Conservation (phyloP, 345 rosid genomes). For the Toxicodendron radicans region DNA sequence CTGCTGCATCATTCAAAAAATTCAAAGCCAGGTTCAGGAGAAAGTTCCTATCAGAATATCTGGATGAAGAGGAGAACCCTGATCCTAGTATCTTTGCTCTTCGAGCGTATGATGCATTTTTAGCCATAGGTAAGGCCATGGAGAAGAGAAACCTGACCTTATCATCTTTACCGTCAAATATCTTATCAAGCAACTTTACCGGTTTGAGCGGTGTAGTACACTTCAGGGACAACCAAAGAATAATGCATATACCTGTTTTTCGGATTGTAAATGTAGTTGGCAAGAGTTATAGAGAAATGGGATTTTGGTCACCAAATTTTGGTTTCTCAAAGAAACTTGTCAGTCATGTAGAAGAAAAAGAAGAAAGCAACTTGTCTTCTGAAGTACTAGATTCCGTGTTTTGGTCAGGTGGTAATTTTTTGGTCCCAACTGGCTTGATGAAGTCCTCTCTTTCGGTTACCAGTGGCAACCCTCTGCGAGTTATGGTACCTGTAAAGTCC, state of each 20-base stretch:
- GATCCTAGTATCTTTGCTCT: not conserved
- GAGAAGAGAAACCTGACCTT: not conserved
- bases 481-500: not conserved
- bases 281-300: not conserved
- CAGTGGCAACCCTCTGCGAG: not conserved
- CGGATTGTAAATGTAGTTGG: not conserved
- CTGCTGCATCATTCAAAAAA: not conserved
- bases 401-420: not conserved
- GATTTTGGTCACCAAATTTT: conserved; percentile 1
- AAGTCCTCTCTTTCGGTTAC: not conserved
- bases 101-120: not conserved
- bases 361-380: not conserved
- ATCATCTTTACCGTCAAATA: not conserved
- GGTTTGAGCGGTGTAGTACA: not conserved
- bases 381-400: not conserved
- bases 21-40: not conserved
- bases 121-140: not conserved
- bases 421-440: not conserved
- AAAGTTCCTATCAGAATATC: not conserved
- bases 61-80: not conserved
- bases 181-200: not conserved
- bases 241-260: not conserved
- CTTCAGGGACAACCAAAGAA: not conserved
- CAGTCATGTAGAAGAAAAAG: not conserved
- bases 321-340: not conserved